Evolutionary conservation across 208 protist genomes (phyloP).

Genomic region (Wallacemonas collosoma): DNA sequence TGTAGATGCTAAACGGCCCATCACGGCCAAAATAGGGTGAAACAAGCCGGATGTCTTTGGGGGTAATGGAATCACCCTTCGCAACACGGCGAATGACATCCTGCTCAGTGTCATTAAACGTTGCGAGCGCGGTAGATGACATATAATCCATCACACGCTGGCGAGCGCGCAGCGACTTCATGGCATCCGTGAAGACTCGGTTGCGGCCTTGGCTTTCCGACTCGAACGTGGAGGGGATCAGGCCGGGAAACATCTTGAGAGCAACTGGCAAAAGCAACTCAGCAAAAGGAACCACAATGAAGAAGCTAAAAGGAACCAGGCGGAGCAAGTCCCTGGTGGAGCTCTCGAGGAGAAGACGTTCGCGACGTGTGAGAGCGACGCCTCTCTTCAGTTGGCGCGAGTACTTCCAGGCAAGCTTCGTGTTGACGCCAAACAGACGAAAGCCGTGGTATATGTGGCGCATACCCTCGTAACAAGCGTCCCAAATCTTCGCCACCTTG

Average conservation of each 20-base stretch:
- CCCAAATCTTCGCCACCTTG: slow-evolving; percentile 39
- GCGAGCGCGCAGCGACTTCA: slow-evolving; percentile 81
- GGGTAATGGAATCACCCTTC: slow-evolving; percentile 76
- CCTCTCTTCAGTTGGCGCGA: slow-evolving; percentile 83
- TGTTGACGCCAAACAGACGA: slow-evolving; percentile 89
- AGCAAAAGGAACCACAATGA: slow-evolving; percentile 96
- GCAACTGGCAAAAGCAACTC: slow-evolving; percentile 96
- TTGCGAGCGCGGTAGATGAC: slow-evolving; percentile 79
- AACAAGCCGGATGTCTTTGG: slow-evolving; percentile 75
- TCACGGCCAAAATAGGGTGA: slow-evolving; percentile 76
- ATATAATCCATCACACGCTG: slow-evolving; percentile 87
- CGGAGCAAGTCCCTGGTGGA: slow-evolving; percentile 94
- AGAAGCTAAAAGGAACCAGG: slow-evolving; percentile 97
- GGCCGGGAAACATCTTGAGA: slow-evolving; percentile 96
- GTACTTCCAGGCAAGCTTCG: slow-evolving; percentile 86
- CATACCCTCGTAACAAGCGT: slow-evolving; percentile 54
- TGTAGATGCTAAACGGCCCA: slow-evolving; percentile 85
- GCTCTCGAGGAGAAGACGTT: slow-evolving; percentile 90
- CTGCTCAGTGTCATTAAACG: slow-evolving; percentile 79
- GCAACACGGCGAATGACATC: slow-evolving; percentile 77
- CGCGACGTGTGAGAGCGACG: slow-evolving; percentile 84
- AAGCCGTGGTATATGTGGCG: slow-evolving; percentile 91
- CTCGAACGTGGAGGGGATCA: slow-evolving; percentile 97
- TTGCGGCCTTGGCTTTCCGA: slow-evolving; percentile 86
- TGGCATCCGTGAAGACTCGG: slow-evolving; percentile 65